Evolutionary conservation across 176 grass and related monocot species (phyloP).

Genomic region (Cenchrus purpureus): DNA sequence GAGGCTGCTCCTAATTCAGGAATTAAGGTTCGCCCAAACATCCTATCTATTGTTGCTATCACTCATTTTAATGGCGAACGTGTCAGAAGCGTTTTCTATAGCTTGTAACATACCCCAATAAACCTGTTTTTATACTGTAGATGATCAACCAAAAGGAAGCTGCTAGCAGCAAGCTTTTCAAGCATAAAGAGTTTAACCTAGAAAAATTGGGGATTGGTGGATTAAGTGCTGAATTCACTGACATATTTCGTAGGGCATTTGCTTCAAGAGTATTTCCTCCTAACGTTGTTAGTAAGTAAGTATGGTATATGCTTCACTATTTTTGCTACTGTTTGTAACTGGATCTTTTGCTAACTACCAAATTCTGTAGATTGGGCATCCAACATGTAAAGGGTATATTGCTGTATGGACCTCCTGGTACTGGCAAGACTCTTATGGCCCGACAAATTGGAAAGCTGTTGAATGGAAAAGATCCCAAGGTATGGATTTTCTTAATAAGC

Average conservation of each 20-base stretch:
- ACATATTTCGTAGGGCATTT: constrained; percentile 98
- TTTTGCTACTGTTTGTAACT: constrained; percentile 9
- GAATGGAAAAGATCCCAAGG: constrained; percentile 96
- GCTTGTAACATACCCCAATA: constrained; percentile 16
- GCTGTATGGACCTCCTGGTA: constrained; percentile 93
- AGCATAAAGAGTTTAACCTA: constrained; percentile 94
- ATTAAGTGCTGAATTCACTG: constrained; percentile 86
- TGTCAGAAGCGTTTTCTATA: background rate
- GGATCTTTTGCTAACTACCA: constrained; percentile 26
- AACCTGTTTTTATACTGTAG: constrained; percentile 52
- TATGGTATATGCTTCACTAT: constrained; percentile 16
- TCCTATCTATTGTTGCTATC: constrained; percentile 25
- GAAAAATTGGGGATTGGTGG: constrained; percentile 98
- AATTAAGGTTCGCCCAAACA: constrained; percentile 74
- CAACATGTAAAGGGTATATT: constrained; percentile 97
- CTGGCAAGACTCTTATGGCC: constrained; percentile 99
- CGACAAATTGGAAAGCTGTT: constrained; percentile 97
- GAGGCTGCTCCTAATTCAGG: constrained; percentile 92
- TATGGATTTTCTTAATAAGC: constrained; percentile 46
- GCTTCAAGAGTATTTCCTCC: constrained; percentile 97
- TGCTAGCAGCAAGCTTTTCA: constrained; percentile 97
- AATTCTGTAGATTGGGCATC: constrained; percentile 80
- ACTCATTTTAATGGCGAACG: constrained; percentile 1
- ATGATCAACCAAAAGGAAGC: constrained; percentile 94
- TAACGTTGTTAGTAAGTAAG: constrained; percentile 78